A percentile compares a stretch with the other conserved stretches of the same genome.
phyloP scores from a whole-genome alignment of 2,329 filamentous ascomycete genomes.

The Teratosphaeriaceae sp. region DNA sequence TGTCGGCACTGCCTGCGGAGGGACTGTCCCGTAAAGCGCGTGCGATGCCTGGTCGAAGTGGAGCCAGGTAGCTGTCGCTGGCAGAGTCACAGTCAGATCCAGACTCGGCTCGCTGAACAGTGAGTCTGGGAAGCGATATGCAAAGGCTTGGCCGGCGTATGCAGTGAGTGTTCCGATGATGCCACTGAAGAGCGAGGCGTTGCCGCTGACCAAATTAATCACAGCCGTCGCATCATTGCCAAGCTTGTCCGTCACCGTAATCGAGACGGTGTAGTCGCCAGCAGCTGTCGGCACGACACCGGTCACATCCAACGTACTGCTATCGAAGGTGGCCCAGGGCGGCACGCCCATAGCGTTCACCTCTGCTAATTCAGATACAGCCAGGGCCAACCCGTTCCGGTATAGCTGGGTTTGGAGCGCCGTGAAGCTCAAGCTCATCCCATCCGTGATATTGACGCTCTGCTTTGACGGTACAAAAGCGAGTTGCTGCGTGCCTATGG shows the following conservation, averaged over 20 bases:
- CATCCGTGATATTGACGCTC: slow-evolving; percentile 28
- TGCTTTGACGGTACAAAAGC: slow-evolving; percentile 54
- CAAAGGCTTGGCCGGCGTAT: slow-evolving; percentile 44
- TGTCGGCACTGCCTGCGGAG: slow-evolving; percentile 32
- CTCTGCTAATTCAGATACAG: slow-evolving; percentile 44
- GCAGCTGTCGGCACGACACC: slow-evolving; percentile 59
- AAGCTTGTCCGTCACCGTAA: slow-evolving; percentile 54
- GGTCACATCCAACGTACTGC: slow-evolving; percentile 52
- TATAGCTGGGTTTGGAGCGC: slow-evolving; percentile 28
- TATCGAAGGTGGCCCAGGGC: slow-evolving; percentile 63
- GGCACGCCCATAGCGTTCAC: slow-evolving; percentile 51
- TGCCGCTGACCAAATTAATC: slow-evolving; percentile 30
- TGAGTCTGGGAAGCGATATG: slow-evolving; percentile 40
- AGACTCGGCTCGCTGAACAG: slow-evolving; percentile 37
- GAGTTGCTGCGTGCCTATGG: slow-evolving; percentile 65
- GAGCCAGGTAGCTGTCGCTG: slow-evolving; percentile 42
- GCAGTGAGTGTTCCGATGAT: slow-evolving; percentile 42
- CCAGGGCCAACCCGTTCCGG: slow-evolving; percentile 36
- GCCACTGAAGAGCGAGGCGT: slow-evolving; percentile 37
- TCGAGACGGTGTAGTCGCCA: slow-evolving; percentile 54
- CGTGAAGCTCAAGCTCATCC: slow-evolving; percentile 26
- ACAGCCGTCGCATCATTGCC: slow-evolving; percentile 54
- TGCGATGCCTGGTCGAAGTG: slow-evolving; percentile 40
- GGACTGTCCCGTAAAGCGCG: slow-evolving; percentile 45
- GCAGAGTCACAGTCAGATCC: slow-evolving; percentile 39